Evolutionary conservation across 192 early-diverging fungal species (phyloP).

Genomic region (Backusella morwellensis): DNA sequence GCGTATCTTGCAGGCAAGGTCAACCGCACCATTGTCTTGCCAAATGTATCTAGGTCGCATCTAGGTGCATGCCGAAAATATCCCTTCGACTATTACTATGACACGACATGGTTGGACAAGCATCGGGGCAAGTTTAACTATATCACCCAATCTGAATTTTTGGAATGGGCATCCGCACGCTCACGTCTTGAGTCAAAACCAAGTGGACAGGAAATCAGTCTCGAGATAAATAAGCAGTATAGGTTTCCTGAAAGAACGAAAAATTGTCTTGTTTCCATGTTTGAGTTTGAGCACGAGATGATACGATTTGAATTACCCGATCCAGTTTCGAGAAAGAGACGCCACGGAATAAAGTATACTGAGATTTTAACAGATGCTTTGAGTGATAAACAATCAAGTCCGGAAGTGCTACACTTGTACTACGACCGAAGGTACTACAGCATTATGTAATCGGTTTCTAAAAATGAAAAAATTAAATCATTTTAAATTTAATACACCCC

Average conservation of each 20-base stretch:
- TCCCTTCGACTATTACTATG: slow-evolving; percentile 37
- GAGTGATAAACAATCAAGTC: not conserved
- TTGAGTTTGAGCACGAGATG: slow-evolving; percentile 19
- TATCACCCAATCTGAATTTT: slow-evolving; percentile 29
- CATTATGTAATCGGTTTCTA: not conserved
- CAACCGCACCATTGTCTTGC: slow-evolving; percentile 36
- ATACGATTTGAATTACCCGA: not conserved
- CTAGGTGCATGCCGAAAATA: slow-evolving; percentile 28
- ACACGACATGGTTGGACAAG: slow-evolving; percentile 26
- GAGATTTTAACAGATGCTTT: not conserved
- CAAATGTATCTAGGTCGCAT: slow-evolving; percentile 41
- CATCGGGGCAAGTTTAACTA: slow-evolving; percentile 24
- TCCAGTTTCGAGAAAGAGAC: not conserved
- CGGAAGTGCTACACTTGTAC: slow-evolving; percentile 29
- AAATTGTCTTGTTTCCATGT: slow-evolving; percentile 26
- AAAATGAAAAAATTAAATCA: not conserved
- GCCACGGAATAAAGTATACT: not conserved
- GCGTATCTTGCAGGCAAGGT: slow-evolving; percentile 26
- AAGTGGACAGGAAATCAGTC: slow-evolving; percentile 20
- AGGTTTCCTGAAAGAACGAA: not conserved
- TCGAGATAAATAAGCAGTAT: not conserved
- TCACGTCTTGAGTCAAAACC: not conserved
- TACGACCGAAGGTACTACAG: slow-evolving; percentile 27
- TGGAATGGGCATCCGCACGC: slow-evolving; percentile 21
- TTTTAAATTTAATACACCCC: not conserved